These are phyloP conservation scores for Dioscorea alata DNA, from an alignment of 106 monocot genomes.

Conservation along the genomic window DNA sequence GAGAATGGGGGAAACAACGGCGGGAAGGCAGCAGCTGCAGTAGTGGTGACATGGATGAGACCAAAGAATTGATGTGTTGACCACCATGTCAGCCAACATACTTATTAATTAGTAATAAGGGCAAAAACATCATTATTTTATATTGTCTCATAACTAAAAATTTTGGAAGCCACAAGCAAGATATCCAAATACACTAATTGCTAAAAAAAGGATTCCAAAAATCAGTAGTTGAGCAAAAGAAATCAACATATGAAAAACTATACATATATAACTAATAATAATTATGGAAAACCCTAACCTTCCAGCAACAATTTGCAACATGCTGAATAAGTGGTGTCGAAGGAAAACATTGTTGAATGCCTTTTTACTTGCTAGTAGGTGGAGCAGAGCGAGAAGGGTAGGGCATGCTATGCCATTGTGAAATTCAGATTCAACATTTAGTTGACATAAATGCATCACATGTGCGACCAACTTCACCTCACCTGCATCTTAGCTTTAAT, in stretches of 20 bases:
- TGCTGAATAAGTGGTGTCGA: constrained; percentile 86
- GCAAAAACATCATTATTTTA: too few relatives aligned
- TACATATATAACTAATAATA: neutral
- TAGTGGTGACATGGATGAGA: too few relatives aligned
- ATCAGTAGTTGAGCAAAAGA: too few relatives aligned
- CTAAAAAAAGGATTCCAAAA: too few relatives aligned
- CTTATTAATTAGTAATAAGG: too few relatives aligned
- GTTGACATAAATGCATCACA: constrained; percentile 74
- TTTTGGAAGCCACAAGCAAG: too few relatives aligned
- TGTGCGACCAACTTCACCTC: constrained; percentile 76
- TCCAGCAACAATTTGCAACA: constrained; percentile 82
- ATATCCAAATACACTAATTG: too few relatives aligned
- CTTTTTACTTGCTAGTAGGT: constrained; percentile 57
- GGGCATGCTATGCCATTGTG: constrained; percentile 19
- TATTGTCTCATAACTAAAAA: too few relatives aligned
- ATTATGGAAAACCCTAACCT: constrained; percentile 38
- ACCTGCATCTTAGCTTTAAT: constrained; percentile 35
- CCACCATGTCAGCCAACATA: too few relatives aligned
- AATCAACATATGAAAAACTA: neutral
- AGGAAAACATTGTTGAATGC: constrained; percentile 85
- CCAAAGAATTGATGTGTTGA: too few relatives aligned
- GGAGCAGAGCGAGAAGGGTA: constrained; percentile 60
- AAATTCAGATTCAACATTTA: constrained; percentile 38
- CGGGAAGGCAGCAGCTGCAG: too few relatives aligned
- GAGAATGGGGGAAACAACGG: too few relatives aligned